Base-by-base conservation (phyloP, 306 rosid genomes). In the Prosopis cineraria region DNA sequence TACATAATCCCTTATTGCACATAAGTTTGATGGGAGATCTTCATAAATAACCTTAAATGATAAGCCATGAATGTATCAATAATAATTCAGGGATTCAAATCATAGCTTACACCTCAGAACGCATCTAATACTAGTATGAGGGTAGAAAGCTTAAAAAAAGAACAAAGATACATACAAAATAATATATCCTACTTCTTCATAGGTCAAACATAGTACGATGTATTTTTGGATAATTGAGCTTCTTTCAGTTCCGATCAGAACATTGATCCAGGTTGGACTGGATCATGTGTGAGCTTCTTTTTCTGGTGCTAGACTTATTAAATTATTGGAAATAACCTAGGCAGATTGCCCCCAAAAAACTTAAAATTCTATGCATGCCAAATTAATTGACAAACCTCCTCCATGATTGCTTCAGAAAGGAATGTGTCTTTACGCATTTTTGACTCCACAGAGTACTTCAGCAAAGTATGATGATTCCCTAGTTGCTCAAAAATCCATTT, bases 361-460 rank as follows among this genome's bases (percentile, higher is more conserved):
- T 70, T 68, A 39, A 56, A 68, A 62, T 48, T 53, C 33, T 12
- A 47, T 65, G 55, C 34, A 31, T 48, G 56, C 68, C 53, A 74
- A 74, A 75, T 33, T 60, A 52, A 63, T 34, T 43, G 78, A 71
- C 75, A 62, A 68, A 85, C 50, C 98, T 95, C 98, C 87, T 95
- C 98, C 98, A 95, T 95, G 34, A 95, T 89, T 25, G 96, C 92
- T 85, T 95, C 98, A 53, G 98, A 95, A 44, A 95, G 97, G 83
- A 95, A 95, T 40, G 98, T 91, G 70, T 95, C 98, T 68, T 86
- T 89, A 80, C 86, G 88, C 95, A 95, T 95, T 90, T 93, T 95
- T 33, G 98, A 95, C 85, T 95, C 98, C 50, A 95, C 98, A 2
- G 91, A 83, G 82, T 95, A 95, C 89, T 92, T 95, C 36, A 95